A percentile compares a stretch with the other conserved stretches of the same genome.
Evolutionary conservation across 2,329 filamentous ascomycete species (phyloP).

Genomic region (Xylariomycetidae sp.): DNA sequence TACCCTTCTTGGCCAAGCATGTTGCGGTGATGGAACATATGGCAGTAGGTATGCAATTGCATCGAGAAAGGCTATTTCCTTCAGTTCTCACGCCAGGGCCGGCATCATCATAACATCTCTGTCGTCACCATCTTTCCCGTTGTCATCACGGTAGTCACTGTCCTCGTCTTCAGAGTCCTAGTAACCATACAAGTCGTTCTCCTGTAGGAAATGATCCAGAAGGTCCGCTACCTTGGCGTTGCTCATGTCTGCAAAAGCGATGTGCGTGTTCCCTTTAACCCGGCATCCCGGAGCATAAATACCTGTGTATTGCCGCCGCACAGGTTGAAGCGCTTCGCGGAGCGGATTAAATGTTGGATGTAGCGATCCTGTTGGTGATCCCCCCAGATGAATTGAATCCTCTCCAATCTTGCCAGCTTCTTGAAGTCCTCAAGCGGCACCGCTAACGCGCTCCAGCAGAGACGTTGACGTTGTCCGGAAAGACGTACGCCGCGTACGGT

Average conservation of each 20-base stretch:
- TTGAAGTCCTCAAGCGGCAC: constrained; percentile 21
- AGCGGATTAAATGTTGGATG: constrained; percentile 14
- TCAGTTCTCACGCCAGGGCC: too few relatives aligned
- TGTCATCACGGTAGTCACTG: constrained; percentile 2
- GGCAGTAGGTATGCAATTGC: too few relatives aligned
- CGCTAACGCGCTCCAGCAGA: constrained; percentile 16
- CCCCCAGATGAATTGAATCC: constrained; percentile 21
- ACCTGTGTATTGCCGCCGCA: constrained; percentile 24
- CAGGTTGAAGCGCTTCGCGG: constrained; percentile 20
- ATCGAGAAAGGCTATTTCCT: too few relatives aligned
- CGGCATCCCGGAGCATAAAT: constrained; percentile 18
- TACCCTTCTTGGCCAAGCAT: background rate
- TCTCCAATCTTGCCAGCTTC: constrained; percentile 17
- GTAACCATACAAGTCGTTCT: constrained; percentile 17
- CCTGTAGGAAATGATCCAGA: constrained; percentile 18
- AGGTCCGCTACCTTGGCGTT: constrained; percentile 22
- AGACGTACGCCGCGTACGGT: constrained; percentile 21
- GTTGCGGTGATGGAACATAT: too few relatives aligned
- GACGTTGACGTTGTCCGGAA: constrained; percentile 20
- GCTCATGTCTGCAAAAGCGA: constrained; percentile 24
- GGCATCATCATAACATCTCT: background rate
- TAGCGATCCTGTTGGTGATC: constrained; percentile 19
- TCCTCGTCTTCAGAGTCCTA: constrained; percentile 3
- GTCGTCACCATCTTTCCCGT: background rate
- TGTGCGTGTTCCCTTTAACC: constrained; percentile 23